Evolutionary conservation across 257 asterid genomes (phyloP), one percentile per base, ranked within the genome.

Genomic region (Leptodermis oblonga): DNA sequence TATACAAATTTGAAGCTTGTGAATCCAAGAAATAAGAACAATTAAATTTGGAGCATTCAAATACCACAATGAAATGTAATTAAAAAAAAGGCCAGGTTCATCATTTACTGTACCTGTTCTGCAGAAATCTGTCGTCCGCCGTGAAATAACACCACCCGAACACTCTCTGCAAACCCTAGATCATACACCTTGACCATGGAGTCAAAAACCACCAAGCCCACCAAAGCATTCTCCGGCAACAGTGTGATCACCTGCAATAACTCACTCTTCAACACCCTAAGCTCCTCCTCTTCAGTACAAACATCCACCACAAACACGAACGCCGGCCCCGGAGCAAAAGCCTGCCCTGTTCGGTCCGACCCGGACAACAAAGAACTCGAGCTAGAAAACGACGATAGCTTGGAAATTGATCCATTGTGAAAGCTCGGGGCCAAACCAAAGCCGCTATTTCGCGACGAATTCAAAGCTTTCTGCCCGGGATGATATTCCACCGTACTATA

Each of bases 401-500:
- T 85, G 8, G 92, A 76, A 69, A 88, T 75, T 46, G 94, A 86
- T n/a, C 73, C 79, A 73, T 75, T 83, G 26, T 70, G 82, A 76
- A 83, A 79, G 25, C 77, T 76, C 25, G 68, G 66, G 12, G 77
- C 82, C 51, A 79, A 72, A 69, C 67, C 77, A 46, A 61, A 71
- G 25, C 75, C 61, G 68, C 73, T 18, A 28, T 34, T 76, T 73
- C 68, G 81, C 28, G 23, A 69, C 75, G 43, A 58, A 65, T 49
- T 79, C 45, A 82, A 55, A 13, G 89, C 73, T 69, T 49, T 80
- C 72, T 83, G 78, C 30, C 84, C 85, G 52, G 86, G 69, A 37
- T 86, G 95, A 83, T 93, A 93, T 33, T 93, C 97, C 36, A 93
- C 96, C 4, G 97, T 88, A 76, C 96, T 87, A 75, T 88, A 93